Evolutionary conservation across 139 green algal species (phyloP).

Genomic region (Volvox reticuliferus): DNA sequence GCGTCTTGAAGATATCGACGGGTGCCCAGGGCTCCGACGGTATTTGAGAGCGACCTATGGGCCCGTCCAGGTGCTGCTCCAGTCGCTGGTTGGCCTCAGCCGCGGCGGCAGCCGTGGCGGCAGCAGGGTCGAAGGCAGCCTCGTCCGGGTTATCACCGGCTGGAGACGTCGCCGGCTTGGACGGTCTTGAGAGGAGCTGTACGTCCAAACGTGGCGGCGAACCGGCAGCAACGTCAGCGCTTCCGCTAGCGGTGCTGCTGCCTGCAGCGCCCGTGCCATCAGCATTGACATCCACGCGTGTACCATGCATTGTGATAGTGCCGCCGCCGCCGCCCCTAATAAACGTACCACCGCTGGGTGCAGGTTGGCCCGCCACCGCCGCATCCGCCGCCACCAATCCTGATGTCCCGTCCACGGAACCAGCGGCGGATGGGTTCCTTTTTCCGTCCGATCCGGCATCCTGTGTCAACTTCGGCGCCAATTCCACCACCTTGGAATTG

Average conservation of each 20-base stretch:
- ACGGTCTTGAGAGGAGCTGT: neutral
- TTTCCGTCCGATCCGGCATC: neutral
- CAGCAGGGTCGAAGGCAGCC: neutral
- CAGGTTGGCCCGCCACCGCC: no score
- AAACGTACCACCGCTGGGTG: no score
- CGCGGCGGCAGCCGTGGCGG: conserved; percentile 22
- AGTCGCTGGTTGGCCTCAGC: neutral
- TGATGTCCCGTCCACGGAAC: no score
- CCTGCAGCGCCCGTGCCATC: no score
- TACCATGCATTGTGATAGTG: no score
- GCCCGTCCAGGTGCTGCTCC: neutral
- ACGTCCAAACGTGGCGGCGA: neutral
- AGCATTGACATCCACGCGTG: neutral
- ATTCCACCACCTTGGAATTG: no score
- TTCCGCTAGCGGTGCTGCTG: neutral
- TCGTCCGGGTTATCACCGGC: neutral
- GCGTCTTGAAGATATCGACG: conserved; percentile 41
- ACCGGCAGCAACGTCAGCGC: neutral
- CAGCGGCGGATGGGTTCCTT: no score
- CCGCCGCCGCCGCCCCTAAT: no score
- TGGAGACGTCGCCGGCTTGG: neutral
- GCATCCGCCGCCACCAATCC: neutral
- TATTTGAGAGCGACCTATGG: neutral
- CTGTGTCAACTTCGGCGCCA: neutral
- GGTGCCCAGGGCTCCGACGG: conserved; percentile 29